Conservation (phyloP, 306 rosid species). For the Casuarina cunninghamiana region DNA sequence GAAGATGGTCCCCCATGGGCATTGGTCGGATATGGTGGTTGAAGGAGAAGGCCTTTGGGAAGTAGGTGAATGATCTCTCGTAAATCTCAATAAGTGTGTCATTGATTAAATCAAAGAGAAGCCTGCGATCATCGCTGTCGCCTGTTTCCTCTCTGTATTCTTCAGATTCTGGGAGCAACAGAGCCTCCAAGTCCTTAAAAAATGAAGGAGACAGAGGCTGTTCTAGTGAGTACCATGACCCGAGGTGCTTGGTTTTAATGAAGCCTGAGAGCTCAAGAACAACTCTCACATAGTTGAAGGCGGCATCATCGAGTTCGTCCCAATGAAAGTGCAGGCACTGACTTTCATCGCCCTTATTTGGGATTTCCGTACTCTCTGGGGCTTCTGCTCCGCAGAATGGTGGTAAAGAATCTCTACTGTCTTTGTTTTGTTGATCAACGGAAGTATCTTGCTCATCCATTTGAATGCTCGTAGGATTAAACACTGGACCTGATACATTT, state of each 20-base stretch:
- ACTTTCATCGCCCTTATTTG: constrained; percentile 18
- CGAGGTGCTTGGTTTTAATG: constrained; percentile 40
- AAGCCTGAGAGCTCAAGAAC: constrained; percentile 67
- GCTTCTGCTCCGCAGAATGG: constrained; percentile 4
- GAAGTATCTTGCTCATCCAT: constrained; percentile 26
- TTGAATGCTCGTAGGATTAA: constrained; percentile 13
- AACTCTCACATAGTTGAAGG: constrained; percentile 57
- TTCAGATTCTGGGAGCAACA: constrained; percentile 40
- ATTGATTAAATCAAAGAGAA: constrained; percentile 65
- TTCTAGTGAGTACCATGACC: constrained; percentile 46
- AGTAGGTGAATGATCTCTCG: constrained; percentile 59
- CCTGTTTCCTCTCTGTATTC: constrained; percentile 27
- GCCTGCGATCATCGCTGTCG: constrained; percentile 43
- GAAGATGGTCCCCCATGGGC: constrained; percentile 55
- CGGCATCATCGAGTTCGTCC: constrained; percentile 30
- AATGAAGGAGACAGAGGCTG: constrained; percentile 53
- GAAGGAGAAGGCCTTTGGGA: constrained; percentile 56
- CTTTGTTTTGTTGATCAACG: constrained; percentile 17
- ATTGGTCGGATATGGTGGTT: constrained; percentile 44
- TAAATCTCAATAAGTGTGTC: constrained; percentile 52
- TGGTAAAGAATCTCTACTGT: constrained; percentile 25
- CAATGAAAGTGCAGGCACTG: constrained; percentile 19
- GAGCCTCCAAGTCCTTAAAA: constrained; percentile 46
- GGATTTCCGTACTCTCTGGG: constrained; percentile 24
- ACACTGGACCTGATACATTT: constrained; percentile 36